These are phyloP conservation scores for Plasmodium vinckei DNA, from an alignment of 169 alveolate species.

Conservation along the genomic window DNA sequence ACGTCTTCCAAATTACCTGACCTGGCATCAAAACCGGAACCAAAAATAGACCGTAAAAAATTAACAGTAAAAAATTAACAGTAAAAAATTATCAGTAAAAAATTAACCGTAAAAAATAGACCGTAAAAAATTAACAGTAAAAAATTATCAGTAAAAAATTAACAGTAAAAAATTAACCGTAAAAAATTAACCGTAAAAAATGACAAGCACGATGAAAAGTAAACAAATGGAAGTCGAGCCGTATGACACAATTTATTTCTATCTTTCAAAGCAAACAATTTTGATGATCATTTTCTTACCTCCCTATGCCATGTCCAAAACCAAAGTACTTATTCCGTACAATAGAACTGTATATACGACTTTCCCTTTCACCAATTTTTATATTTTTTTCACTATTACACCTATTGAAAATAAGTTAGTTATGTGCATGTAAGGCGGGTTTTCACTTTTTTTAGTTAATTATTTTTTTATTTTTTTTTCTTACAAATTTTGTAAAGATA, in stretches of 20 bases:
- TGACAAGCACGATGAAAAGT: not conserved
- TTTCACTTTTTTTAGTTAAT: not conserved
- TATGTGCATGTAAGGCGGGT: not conserved
- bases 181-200: too few relatives aligned
- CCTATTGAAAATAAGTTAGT: constrained; percentile 14
- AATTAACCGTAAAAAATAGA: too few relatives aligned
- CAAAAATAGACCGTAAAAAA: too few relatives aligned
- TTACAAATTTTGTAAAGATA: constrained; percentile 72
- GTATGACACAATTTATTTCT: not conserved
- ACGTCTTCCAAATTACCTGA: constrained; percentile 72
- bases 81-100: too few relatives aligned
- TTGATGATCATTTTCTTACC: constrained; percentile 8
- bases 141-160: too few relatives aligned
- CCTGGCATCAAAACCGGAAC: constrained; percentile 25
- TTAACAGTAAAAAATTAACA: too few relatives aligned
- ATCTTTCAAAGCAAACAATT: not conserved
- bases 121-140: too few relatives aligned
- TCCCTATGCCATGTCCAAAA: constrained; percentile 76
- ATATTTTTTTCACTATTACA: constrained; percentile 73
- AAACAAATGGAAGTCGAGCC: not conserved
- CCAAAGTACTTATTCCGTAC: constrained; percentile 69
- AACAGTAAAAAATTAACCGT: too few relatives aligned
- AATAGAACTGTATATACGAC: constrained; percentile 47
- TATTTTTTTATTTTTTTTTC: not conserved
- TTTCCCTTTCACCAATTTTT: constrained; percentile 74